A percentile compares a stretch with the other conserved stretches of the same genome.
These are phyloP conservation scores for Orychophragmus violaceus DNA, from an alignment of 345 rosid genomes.

Conservation along the genomic window DNA sequence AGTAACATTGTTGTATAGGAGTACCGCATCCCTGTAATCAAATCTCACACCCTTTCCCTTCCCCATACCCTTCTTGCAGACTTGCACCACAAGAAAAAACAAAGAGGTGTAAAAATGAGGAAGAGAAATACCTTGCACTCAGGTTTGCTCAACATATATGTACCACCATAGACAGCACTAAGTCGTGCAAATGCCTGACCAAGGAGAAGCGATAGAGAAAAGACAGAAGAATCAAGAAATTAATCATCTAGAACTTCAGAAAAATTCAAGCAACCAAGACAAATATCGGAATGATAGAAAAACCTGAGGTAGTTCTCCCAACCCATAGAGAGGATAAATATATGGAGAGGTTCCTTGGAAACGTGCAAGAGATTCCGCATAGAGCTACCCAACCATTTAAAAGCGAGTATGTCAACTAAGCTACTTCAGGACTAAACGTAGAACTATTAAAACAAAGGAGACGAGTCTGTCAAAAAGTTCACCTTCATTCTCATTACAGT, in stretches of 20 bases:
- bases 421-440: neutral
- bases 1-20: neutral
- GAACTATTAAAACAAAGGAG: neutral
- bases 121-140: slow-evolving; percentile 64
- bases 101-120: neutral
- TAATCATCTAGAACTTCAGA: neutral
- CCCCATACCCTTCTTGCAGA: neutral
- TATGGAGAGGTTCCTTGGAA: slow-evolving; percentile 94
- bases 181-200: slow-evolving; percentile 87
- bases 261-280: neutral
- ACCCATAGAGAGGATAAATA: slow-evolving; percentile 84
- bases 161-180: slow-evolving; percentile 95
- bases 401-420: slow-evolving; percentile 15
- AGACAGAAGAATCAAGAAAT: neutral
- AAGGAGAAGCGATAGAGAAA: slow-evolving; percentile 4
- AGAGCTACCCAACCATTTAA: slow-evolving; percentile 48
- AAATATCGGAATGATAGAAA: slow-evolving; percentile 14
- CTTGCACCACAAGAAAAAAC: neutral
- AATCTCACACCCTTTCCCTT: neutral
- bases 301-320: slow-evolving; percentile 96
- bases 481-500: slow-evolving; percentile 93
- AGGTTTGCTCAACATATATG: slow-evolving; percentile 95
- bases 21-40: neutral
- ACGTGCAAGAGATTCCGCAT: slow-evolving; percentile 88
- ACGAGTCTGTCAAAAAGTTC: neutral